Conservation (phyloP, 306 rosid species). For the Malus sylvestris region DNA sequence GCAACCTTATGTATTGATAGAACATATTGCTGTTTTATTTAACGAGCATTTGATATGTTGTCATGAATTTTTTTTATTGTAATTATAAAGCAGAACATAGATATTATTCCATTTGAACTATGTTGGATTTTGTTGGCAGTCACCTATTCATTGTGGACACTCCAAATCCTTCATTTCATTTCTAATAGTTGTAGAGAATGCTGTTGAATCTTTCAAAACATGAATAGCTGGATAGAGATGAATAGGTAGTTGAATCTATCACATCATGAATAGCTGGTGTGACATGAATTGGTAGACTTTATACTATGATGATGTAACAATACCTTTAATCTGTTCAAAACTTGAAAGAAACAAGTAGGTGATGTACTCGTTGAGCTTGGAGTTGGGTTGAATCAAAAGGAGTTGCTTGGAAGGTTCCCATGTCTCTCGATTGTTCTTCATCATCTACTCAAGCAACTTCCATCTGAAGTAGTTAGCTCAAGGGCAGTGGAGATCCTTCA, state of each 20-base stretch:
- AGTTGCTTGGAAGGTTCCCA: slow-evolving; percentile 37
- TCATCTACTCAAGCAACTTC: slow-evolving; percentile 84
- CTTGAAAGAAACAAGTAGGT: slow-evolving; percentile 46
- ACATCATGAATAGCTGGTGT: background rate
- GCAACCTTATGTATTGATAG: background rate
- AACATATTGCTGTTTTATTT: background rate
- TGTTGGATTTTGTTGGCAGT: background rate
- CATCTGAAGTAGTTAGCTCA: slow-evolving; percentile 52
- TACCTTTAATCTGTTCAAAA: slow-evolving; percentile 29
- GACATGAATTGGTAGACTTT: background rate
- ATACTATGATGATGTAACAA: background rate
- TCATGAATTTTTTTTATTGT: background rate
- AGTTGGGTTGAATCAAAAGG: slow-evolving; percentile 45
- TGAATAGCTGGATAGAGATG: background rate
- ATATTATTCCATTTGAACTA: background rate
- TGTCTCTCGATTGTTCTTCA: slow-evolving; percentile 75
- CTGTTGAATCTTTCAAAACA: slow-evolving; percentile 6
- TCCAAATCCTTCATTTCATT: slow-evolving; percentile 2
- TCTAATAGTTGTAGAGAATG: background rate
- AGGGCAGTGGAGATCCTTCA: slow-evolving; percentile 55
- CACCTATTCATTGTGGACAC: background rate
- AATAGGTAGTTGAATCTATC: background rate
- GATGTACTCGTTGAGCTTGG: slow-evolving; percentile 67
- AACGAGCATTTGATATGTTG: background rate
- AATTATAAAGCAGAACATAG: background rate